phyloP scores from a whole-genome alignment of 2,329 filamentous ascomycete genomes.

The Exserohilum rostratum region DNA sequence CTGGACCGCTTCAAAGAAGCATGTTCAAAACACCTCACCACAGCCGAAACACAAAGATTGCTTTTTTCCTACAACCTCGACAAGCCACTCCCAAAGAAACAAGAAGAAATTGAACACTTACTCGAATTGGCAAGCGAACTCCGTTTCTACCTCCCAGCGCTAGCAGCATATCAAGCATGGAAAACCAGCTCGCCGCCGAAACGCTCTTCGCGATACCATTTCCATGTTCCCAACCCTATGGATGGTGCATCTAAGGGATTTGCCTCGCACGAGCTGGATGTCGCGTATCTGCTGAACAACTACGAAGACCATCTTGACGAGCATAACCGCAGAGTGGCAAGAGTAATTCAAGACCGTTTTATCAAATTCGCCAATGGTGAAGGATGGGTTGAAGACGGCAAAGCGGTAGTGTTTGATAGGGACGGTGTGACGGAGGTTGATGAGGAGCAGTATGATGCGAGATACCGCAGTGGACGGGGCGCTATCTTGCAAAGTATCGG shows the following conservation, averaged over 20 bases:
- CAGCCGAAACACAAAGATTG: constrained; percentile 23
- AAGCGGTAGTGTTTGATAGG: constrained; percentile 29
- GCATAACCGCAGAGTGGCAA: constrained; percentile 12
- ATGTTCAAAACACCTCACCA: constrained; percentile 24
- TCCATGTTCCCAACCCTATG: constrained; percentile 39
- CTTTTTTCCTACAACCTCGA: constrained; percentile 49
- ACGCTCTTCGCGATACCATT: constrained; percentile 31
- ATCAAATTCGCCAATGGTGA: constrained; percentile 33
- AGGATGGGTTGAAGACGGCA: constrained; percentile 26
- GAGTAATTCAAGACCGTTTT: constrained; percentile 31
- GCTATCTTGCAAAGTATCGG: constrained; percentile 29
- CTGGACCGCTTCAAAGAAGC: constrained; percentile 19
- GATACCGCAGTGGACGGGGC: constrained; percentile 29
- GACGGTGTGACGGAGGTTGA: constrained; percentile 17
- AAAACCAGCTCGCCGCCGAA: constrained; percentile 11
- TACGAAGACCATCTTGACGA: constrained; percentile 28
- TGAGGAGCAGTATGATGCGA: constrained; percentile 30
- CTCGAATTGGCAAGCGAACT: constrained; percentile 53
- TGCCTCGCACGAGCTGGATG: constrained; percentile 40
- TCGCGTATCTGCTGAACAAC: constrained; percentile 37
- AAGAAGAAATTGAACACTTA: constrained; percentile 16
- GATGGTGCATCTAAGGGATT: constrained; percentile 27
- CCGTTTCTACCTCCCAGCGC: constrained; percentile 52
- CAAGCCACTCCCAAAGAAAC: constrained; percentile 34
- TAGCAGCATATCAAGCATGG: constrained; percentile 47